These are phyloP conservation scores for Exserohilum turcica DNA, from an alignment of 2,329 filamentous ascomycete species.

Conservation along the genomic window DNA sequence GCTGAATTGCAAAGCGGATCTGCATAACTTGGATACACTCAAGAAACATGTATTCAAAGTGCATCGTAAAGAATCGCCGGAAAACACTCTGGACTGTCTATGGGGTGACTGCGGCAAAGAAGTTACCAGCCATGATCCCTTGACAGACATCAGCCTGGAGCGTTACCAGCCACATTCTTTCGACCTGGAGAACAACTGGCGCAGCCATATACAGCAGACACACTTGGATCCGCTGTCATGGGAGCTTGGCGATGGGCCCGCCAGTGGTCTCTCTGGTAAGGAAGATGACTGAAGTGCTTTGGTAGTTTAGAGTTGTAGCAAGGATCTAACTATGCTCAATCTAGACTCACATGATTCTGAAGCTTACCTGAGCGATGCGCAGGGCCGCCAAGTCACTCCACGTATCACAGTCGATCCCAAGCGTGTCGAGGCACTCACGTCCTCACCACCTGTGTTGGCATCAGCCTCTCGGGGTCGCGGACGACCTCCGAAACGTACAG, in stretches of 20 bases:
- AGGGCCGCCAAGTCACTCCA: conserved; percentile 56
- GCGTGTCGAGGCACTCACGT: conserved; percentile 12
- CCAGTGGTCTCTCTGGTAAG: conserved; percentile 62
- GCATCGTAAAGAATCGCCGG: conserved; percentile 51
- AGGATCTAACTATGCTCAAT: conserved; percentile 24
- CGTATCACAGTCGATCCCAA: conserved; percentile 37
- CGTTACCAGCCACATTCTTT: conserved; percentile 42
- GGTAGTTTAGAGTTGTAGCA: conserved; percentile 10
- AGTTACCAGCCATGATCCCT: conserved; percentile 25
- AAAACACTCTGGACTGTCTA: conserved; percentile 50
- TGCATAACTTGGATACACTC: conserved; percentile 66
- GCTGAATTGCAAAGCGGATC: conserved; percentile 60
- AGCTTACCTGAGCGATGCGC: conserved; percentile 55
- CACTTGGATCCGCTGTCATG: conserved; percentile 63
- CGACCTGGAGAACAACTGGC: conserved; percentile 50
- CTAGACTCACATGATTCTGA: conserved; percentile 51
- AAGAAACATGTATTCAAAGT: conserved; percentile 64
- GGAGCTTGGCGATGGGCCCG: conserved; percentile 65
- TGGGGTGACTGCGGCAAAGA: conserved; percentile 53
- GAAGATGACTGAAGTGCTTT: conserved; percentile 25
- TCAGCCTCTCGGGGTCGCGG: conserved; percentile 44
- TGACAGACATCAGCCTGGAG: conserved; percentile 31
- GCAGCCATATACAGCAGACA: conserved; percentile 56
- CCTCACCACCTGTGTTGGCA: conserved; percentile 1
- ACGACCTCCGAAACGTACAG: conserved; percentile 31